Evolutionary conservation across 2,329 filamentous ascomycete species (phyloP).

Genomic region (Dryadomyces quercus-mongolicae): DNA sequence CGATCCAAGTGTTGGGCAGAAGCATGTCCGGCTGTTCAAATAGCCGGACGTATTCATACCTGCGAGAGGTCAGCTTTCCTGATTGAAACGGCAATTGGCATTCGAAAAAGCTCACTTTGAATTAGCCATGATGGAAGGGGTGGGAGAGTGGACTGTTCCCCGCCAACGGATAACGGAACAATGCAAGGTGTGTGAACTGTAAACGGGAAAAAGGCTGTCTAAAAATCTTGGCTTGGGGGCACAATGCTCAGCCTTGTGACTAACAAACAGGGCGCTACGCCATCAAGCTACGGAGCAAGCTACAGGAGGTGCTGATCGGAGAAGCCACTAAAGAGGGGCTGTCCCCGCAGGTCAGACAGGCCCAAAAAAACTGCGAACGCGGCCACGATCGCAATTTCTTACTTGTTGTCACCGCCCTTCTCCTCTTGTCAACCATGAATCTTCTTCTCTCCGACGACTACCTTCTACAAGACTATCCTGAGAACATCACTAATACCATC

Average conservation of each 20-base stretch:
- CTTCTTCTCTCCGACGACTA: conserved; percentile 49
- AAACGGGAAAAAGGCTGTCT: neutral
- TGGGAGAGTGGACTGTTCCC: neutral
- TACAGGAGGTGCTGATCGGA: neutral
- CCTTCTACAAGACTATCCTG: conserved; percentile 71
- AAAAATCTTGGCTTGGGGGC: neutral
- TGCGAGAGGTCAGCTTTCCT: neutral
- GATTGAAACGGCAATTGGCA: too few species aligned
- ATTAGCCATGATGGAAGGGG: conserved; percentile 14
- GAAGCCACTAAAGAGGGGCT: neutral
- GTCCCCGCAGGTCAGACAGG: neutral
- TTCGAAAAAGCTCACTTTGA: conserved; percentile 14
- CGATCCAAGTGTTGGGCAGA: conserved; percentile 88
- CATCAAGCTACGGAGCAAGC: neutral
- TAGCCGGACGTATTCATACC: conserved; percentile 84
- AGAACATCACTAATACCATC: conserved; percentile 77
- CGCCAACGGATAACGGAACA: too few species aligned
- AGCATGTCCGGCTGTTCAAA: conserved; percentile 78
- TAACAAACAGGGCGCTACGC: neutral
- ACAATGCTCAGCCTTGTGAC: conserved; percentile 3
- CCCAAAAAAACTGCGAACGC: neutral
- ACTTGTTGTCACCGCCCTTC: neutral
- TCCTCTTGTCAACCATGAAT: conserved; percentile 32
- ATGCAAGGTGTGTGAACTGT: too few species aligned
- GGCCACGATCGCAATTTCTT: neutral